Evolutionary conservation across 1,284 basidiomycete genomes (phyloP), one percentile per base, ranked within the genome.

Genomic region (Gomphus bonarii): DNA sequence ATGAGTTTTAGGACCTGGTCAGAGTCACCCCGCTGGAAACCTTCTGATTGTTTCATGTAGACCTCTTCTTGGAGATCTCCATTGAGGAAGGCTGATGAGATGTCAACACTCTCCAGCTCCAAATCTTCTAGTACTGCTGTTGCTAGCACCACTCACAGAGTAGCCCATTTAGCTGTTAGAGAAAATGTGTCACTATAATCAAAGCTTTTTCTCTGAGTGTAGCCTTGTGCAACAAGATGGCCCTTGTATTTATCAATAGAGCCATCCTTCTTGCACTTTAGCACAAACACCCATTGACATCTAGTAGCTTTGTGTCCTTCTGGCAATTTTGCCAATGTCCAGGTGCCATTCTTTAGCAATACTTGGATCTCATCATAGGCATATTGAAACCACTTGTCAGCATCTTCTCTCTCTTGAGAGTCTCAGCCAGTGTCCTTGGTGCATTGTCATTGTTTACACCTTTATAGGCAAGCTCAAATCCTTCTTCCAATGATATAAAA

Each of bases 111-210:
- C n/a, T n/a, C n/a, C n/a, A n/a, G n/a, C n/a, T n/a, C n/a, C n/a
- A n/a, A n/a, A n/a, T n/a, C n/a, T n/a, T n/a, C n/a, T n/a, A n/a
- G n/a, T n/a, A 66, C 67, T 52, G 69, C 70, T 1, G 72, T 50
- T 0, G 73, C 67, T 12, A 75, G 57, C 16, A 74, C 61, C 11
- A 66, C 49, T 0, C 69, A 60, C 5, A 76, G 61, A 64, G 18
- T 66, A 59, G 12, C 57, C 59, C 58, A 70, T 58, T 1, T 65
- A 58, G 16, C 63, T 61, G 51, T 69, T 64, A 35, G 72, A 1
- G 73, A 63, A 58, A 72, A 75, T 5, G 69, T 72, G 51, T 76
- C 64, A 14, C 65, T 63, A 60, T 69, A 78, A 62, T 79, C 71
- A 30, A 73, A 59, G 3, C 76, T 72, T 58, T 31, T 14, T n/a